Evolutionary conservation across 2,329 filamentous ascomycete species (phyloP).

Genomic region (Colletotrichum sp.): DNA sequence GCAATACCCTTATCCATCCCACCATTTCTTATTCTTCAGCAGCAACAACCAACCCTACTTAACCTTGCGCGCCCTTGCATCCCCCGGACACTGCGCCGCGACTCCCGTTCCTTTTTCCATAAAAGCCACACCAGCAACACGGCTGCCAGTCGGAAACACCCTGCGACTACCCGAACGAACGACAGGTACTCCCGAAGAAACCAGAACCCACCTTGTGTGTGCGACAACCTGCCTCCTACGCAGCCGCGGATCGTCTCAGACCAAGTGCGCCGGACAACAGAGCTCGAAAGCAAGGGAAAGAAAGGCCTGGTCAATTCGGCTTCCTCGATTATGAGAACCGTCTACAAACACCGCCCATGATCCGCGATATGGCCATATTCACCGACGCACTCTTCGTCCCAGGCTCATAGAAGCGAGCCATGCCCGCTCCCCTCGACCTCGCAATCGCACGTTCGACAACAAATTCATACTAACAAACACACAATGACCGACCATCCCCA

Average conservation of each 20-base stretch:
- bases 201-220: not conserved
- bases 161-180: conserved; percentile 2
- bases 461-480: conserved; percentile 9
- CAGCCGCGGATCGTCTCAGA: not conserved
- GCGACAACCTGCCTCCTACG: not conserved
- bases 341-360: conserved; percentile 14
- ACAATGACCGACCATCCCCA: conserved; percentile 41
- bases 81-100: not conserved
- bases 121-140: not conserved
- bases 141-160: not conserved
- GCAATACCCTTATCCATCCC: not conserved
- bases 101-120: not conserved
- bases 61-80: conserved; percentile 2
- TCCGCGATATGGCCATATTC: conserved; percentile 16
- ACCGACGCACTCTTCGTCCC: conserved; percentile 1
- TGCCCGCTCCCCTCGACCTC: conserved; percentile 3
- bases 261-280: not conserved
- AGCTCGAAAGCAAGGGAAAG: not conserved
- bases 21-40: not conserved
- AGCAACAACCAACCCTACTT: not conserved
- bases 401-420: conserved; percentile 20
- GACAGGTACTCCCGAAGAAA: not conserved
- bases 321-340: conserved; percentile 5
- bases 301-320: not conserved
- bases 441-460: conserved; percentile 18